These are phyloP conservation scores for Solanum okadae DNA, from an alignment of 257 asterid genomes.

Conservation along the genomic window DNA sequence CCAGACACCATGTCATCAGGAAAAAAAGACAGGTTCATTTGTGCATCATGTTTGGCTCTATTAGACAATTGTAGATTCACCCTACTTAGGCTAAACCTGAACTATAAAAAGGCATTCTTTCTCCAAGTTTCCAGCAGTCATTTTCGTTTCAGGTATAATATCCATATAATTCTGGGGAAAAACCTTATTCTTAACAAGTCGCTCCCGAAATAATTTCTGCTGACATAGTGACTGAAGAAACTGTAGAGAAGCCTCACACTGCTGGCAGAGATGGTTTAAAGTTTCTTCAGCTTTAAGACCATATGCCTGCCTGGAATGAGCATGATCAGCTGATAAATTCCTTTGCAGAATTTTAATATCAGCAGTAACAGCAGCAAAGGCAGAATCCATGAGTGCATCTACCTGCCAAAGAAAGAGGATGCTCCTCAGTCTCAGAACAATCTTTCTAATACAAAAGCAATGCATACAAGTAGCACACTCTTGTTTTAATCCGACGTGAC, in stretches of 20 bases:
- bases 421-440: background rate
- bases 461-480: background rate
- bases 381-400: slow-evolving; percentile 74
- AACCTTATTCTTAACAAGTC: slow-evolving; percentile 87
- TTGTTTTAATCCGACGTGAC: background rate
- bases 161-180: slow-evolving; percentile 6
- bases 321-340: slow-evolving; percentile 50
- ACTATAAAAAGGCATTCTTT: background rate
- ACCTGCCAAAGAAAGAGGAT: slow-evolving; percentile 51
- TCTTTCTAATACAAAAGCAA: background rate
- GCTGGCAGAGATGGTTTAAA: slow-evolving; percentile 84
- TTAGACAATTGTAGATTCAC: background rate
- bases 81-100: background rate
- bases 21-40: background rate
- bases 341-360: slow-evolving; percentile 67
- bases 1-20: background rate
- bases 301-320: slow-evolving; percentile 31
- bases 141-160: background rate
- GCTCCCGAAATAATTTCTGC: slow-evolving; percentile 77
- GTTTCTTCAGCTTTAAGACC: slow-evolving; percentile 53
- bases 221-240: slow-evolving; percentile 84
- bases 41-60: background rate
- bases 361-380: slow-evolving; percentile 67
- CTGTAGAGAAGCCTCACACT: slow-evolving; percentile 89
- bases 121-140: background rate